Evolutionary conservation across 2,329 filamentous ascomycete genomes (phyloP).

Genomic region (Alternaria hordeiaustralica): DNA sequence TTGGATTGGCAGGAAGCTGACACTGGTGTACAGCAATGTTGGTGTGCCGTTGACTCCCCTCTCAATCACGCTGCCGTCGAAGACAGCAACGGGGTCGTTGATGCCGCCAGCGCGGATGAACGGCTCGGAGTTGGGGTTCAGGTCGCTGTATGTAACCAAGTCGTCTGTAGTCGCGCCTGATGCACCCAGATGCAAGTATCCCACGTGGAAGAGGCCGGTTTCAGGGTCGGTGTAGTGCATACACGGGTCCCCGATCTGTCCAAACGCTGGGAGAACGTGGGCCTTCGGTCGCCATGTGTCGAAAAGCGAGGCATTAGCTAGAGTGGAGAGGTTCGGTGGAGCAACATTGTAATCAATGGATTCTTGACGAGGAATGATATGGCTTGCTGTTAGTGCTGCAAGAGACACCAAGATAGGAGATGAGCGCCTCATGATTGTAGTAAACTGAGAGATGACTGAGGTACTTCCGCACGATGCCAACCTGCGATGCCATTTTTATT

Average conservation of each 20-base stretch:
- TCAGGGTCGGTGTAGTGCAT: constrained; percentile 56
- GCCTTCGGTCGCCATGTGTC: constrained; percentile 46
- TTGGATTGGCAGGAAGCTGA: constrained; percentile 54
- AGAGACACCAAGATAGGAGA: constrained; percentile 1
- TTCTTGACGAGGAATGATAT: constrained; percentile 14
- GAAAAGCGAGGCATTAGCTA: constrained; percentile 23
- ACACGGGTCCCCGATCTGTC: constrained; percentile 54
- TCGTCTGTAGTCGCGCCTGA: constrained; percentile 48
- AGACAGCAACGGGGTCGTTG: constrained; percentile 56
- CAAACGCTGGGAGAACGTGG: constrained; percentile 51
- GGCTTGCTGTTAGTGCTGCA: constrained; percentile 2
- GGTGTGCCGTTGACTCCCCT: constrained; percentile 53
- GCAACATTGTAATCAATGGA: constrained; percentile 21
- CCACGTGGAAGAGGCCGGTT: constrained; percentile 55
- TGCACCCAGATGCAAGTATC: constrained; percentile 51
- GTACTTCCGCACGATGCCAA: not conserved
- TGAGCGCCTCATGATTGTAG: constrained; percentile 8
- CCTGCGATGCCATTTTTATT: constrained; percentile 2
- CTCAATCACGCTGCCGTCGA: constrained; percentile 56
- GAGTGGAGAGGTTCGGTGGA: constrained; percentile 27
- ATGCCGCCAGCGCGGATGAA: constrained; percentile 46
- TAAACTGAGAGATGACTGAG: not conserved
- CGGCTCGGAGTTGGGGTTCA: constrained; percentile 35
- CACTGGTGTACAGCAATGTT: constrained; percentile 55
- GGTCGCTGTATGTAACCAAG: constrained; percentile 52